Evolutionary conservation across 2,329 filamentous ascomycete species (phyloP).

Genomic region (Talaromyces sp.): DNA sequence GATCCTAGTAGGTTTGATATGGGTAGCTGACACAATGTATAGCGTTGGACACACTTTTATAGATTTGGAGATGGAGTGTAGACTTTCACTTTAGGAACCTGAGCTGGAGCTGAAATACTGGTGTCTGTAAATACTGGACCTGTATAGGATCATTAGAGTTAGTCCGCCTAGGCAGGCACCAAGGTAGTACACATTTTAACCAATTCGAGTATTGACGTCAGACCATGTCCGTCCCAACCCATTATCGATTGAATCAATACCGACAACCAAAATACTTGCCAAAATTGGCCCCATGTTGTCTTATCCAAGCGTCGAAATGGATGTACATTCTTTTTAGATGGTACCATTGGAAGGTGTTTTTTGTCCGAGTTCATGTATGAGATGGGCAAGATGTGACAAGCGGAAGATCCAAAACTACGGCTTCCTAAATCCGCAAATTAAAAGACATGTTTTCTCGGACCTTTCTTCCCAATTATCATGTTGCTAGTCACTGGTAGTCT

Average conservation of each 20-base stretch:
- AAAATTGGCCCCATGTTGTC: neutral
- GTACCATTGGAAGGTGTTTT: too few species aligned
- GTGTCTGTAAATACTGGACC: neutral
- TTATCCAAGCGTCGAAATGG: neutral
- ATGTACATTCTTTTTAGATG: neutral
- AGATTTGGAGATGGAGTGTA: neutral
- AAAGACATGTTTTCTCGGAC: too few species aligned
- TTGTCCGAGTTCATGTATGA: neutral
- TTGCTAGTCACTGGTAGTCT: neutral
- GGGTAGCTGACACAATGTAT: neutral
- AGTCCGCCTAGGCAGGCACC: too few species aligned
- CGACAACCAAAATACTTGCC: neutral
- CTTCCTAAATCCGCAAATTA: neutral
- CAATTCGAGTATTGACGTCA: neutral
- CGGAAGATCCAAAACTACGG: neutral
- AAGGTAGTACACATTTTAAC: neutral
- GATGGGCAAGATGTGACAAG: neutral
- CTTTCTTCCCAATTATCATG: neutral
- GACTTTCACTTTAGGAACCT: neutral
- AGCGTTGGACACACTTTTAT: conserved; percentile 6
- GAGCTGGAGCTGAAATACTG: neutral
- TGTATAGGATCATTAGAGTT: neutral
- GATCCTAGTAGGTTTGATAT: neutral
- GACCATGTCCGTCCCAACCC: neutral
- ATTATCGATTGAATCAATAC: too few species aligned